Evolutionary conservation across 257 asterid genomes (phyloP), one percentile per base, ranked within the genome.

Genomic region (Solanum etuberosum): DNA sequence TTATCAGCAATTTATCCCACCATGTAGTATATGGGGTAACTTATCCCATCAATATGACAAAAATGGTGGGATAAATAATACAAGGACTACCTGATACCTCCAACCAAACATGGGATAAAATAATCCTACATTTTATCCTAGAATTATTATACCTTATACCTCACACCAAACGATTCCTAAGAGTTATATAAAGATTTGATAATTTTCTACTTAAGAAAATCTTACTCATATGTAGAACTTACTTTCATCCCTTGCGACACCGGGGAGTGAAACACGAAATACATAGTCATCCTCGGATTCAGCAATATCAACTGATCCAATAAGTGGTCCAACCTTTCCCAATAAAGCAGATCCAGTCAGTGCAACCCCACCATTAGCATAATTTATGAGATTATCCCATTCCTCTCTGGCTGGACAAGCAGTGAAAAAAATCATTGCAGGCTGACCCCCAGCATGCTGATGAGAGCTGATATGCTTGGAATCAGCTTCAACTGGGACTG

Each of bases 221-320:
- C 31, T 80, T 29, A 34, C 59, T 18, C 35, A 43, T 14, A 46
- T 10, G 43, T 23, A 27, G 32, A 67, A 88, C 93, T 90, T 89
- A 92, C 92, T 87, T 83, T 83, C 83, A 43, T 90, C 94, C 42
- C 90, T 88, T 86, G 86, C 59, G 37, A 90, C 94, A 32, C 94
- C 94, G 16, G 94, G 94, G 34, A 92, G 94, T 37, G 94, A 87
- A 57, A 92, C 91, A 77, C 92, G 92, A 84, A 92, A 92, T 31
- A 90, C 68, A 86, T 90, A 90, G 74, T 90, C 90, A 73, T 88
- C 88, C 76, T 87, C 89, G 54, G 92, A 90, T 87, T 92, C 91
- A 61, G 86, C 89, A 87, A 92, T 86, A 83, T 92, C 94, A 48
- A 92, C 87, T 15, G 92, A 83, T 42, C 94, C 94, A n/a, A 92